These are phyloP conservation scores for Xerocomus cyaneibrunnescens DNA, from an alignment of 1,284 basidiomycete species.

Conservation along the genomic window DNA sequence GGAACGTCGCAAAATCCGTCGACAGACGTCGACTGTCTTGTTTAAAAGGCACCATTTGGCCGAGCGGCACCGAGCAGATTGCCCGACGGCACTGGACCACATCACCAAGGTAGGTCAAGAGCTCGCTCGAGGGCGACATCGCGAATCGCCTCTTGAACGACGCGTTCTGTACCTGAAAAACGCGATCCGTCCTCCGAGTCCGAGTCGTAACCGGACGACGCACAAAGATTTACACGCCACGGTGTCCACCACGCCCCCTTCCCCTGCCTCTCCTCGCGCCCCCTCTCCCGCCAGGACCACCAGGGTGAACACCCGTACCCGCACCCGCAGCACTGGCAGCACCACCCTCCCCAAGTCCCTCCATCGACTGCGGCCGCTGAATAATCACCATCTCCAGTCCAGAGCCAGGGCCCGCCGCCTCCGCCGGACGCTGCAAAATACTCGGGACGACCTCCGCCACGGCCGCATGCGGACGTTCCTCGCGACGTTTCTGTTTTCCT, in stretches of 20 bases:
- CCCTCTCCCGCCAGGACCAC: constrained; percentile 9
- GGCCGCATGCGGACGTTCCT: neutral
- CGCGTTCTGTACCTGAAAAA: too few relatives aligned
- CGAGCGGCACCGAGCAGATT: too few relatives aligned
- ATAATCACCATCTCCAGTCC: constrained; percentile 2
- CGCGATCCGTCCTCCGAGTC: too few relatives aligned
- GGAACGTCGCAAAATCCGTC: too few relatives aligned
- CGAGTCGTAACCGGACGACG: neutral
- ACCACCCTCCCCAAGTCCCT: constrained; percentile 4
- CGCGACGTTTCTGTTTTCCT: constrained; percentile 25
- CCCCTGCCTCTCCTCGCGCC: constrained; percentile 13
- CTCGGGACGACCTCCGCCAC: constrained; percentile 8
- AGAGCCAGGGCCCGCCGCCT: constrained; percentile 6
- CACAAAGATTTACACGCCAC: constrained; percentile 26
- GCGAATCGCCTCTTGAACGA: too few relatives aligned
- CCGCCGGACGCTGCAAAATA: constrained; percentile 28
- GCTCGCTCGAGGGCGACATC: too few relatives aligned
- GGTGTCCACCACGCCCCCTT: constrained; percentile 19
- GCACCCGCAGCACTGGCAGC: neutral
- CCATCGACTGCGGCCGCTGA: constrained; percentile 20
- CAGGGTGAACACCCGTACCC: neutral
- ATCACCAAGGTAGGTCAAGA: too few relatives aligned
- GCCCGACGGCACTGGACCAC: too few relatives aligned
- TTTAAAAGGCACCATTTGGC: too few relatives aligned
- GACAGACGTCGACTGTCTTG: too few relatives aligned